Evolutionary conservation across 805 yeast genomes (phyloP).

Genomic region (Yamadazyma ubonensis): DNA sequence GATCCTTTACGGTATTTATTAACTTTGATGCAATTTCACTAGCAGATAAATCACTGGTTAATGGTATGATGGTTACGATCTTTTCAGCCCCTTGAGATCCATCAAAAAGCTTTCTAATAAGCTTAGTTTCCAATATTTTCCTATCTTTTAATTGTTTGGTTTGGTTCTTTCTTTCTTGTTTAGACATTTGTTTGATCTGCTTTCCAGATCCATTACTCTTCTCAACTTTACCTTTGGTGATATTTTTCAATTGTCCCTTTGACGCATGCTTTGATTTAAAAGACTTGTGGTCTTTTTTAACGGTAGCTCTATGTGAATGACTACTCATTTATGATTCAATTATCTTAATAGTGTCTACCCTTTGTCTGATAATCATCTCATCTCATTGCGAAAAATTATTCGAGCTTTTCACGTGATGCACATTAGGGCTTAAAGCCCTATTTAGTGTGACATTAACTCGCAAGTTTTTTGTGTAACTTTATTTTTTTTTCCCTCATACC

Average conservation of each 20-base stretch:
- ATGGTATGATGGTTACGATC: conserved; percentile 75
- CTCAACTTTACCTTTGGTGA: conserved; percentile 85
- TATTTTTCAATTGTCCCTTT: conserved; percentile 80
- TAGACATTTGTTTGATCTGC: conserved; percentile 41
- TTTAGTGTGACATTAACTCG: conserved; percentile 6
- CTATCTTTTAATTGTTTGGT: conserved; percentile 73
- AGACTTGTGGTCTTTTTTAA: conserved; percentile 82
- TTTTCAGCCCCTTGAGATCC: conserved; percentile 81
- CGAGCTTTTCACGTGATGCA: conserved; percentile 13
- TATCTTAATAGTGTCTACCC: neutral
- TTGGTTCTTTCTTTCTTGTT: conserved; percentile 70
- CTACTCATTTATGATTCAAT: conserved; percentile 16
- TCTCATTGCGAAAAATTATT: conserved; percentile 14
- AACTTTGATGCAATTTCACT: conserved; percentile 53
- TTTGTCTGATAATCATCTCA: conserved; percentile 7
- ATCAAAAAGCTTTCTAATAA: conserved; percentile 70
- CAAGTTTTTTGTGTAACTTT: conserved; percentile 15
- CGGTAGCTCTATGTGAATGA: conserved; percentile 79
- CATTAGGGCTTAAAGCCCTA: conserved; percentile 11
- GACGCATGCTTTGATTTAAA: conserved; percentile 91
- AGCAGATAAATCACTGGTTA: conserved; percentile 68
- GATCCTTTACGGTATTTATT: conserved; percentile 40
- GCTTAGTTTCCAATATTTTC: conserved; percentile 61
- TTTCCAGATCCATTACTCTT: conserved; percentile 42
- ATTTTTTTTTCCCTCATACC: conserved; percentile 10